These are phyloP conservation scores for Annulohypoxylon truncatum DNA, from an alignment of 2,329 filamentous ascomycete species.

Conservation along the genomic window DNA sequence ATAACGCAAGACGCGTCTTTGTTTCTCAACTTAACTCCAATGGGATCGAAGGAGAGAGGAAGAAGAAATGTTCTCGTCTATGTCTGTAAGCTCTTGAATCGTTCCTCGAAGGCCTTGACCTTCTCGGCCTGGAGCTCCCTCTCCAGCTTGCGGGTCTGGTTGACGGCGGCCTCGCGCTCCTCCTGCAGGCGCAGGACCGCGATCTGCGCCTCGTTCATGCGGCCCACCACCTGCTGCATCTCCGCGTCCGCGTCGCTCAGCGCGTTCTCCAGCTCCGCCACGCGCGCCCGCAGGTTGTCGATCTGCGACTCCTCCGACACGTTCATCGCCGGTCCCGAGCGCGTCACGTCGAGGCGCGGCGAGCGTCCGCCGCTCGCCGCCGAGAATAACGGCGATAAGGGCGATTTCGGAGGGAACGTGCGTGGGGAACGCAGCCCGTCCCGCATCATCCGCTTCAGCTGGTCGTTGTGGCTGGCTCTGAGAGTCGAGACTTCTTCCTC, in stretches of 20 bases:
- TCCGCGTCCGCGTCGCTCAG: conserved; percentile 79
- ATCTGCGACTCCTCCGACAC: conserved; percentile 80
- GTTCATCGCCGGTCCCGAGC: conserved; percentile 67
- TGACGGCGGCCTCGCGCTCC: conserved; percentile 78
- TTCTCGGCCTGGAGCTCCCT: conserved; percentile 73
- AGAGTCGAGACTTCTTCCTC: conserved; percentile 85
- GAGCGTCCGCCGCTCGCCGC: conserved; percentile 58
- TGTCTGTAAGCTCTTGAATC: conserved; percentile 52
- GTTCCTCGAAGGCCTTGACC: conserved; percentile 62
- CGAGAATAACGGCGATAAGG: conserved; percentile 71
- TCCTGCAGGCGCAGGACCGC: conserved; percentile 83
- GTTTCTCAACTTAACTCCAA: no score
- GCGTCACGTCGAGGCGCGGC: conserved; percentile 63
- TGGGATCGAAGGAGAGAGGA: no score
- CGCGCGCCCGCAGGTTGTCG: conserved; percentile 78
- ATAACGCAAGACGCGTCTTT: conserved; percentile 2
- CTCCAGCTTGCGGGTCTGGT: conserved; percentile 77
- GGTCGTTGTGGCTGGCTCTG: conserved; percentile 79
- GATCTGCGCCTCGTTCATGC: conserved; percentile 86
- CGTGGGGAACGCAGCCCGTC: conserved; percentile 60
- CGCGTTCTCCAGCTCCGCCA: conserved; percentile 86
- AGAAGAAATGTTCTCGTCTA: no score
- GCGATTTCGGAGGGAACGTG: conserved; percentile 67
- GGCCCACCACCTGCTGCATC: conserved; percentile 84
- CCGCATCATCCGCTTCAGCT: conserved; percentile 81